Percentiles rank a stretch among this genome's conserved stretches.
phyloP scores from a whole-genome alignment of 495 filamentous ascomycete genomes.

The Evernia prunastri region DNA sequence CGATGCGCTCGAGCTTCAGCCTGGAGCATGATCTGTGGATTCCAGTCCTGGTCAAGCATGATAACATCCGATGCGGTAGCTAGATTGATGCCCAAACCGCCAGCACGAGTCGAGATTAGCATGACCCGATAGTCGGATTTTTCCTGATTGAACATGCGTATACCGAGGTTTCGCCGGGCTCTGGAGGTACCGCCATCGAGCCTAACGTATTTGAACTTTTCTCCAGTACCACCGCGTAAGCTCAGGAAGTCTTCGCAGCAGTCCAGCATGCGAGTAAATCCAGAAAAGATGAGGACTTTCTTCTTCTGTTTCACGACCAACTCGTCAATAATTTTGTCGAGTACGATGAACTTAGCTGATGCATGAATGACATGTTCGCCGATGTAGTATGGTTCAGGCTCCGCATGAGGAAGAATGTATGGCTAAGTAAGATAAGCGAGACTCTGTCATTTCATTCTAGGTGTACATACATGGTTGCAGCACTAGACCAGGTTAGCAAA shows the following conservation, averaged over 20 bases:
- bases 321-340: constrained; percentile 54
- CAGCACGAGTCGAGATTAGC: constrained; percentile 58
- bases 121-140: constrained; percentile 50
- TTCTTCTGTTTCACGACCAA: constrained; percentile 50
- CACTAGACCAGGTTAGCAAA: constrained; percentile 25
- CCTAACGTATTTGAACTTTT: constrained; percentile 45
- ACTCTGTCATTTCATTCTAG: no score
- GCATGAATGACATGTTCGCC: constrained; percentile 49
- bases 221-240: constrained; percentile 41
- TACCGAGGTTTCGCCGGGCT: constrained; percentile 51
- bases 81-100: constrained; percentile 59
- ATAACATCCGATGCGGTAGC: constrained; percentile 54
- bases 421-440: no score
- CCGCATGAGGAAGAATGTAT: constrained; percentile 47
- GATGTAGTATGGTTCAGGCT: constrained; percentile 45
- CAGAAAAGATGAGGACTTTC: constrained; percentile 59
- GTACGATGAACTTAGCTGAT: constrained; percentile 59
- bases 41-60: constrained; percentile 63
- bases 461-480: constrained; percentile 59
- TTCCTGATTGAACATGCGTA: constrained; percentile 50
- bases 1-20: constrained; percentile 55
- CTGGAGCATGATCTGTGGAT: constrained; percentile 56
- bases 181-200: constrained; percentile 52
- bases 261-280: constrained; percentile 54
- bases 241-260: constrained; percentile 52